Conservation (phyloP, 2,329 filamentous ascomycete genomes). For the Microcyclospora pomicola region DNA sequence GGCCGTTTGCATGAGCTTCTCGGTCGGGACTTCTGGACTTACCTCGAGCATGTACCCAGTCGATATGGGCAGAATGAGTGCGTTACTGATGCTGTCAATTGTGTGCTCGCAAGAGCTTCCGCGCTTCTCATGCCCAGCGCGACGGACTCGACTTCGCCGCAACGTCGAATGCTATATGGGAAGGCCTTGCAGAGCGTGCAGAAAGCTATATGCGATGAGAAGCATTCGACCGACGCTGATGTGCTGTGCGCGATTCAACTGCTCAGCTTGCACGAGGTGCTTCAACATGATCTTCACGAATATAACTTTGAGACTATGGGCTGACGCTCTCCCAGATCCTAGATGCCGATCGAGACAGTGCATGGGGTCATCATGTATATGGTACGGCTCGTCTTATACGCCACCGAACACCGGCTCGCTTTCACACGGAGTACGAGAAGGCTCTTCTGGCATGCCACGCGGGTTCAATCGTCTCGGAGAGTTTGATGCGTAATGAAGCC, state of each 20-base stretch:
- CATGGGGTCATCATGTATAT: conserved; percentile 23
- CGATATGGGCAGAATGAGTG: conserved; percentile 12
- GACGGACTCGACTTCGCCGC: not conserved
- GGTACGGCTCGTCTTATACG: conserved; percentile 21
- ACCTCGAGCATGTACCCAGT: conserved; percentile 13
- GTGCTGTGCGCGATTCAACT: conserved; percentile 13
- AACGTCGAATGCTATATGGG: conserved; percentile 8
- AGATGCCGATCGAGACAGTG: conserved; percentile 16
- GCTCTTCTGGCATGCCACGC: conserved; percentile 23
- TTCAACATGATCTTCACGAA: conserved; percentile 1
- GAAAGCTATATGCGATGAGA: conserved; percentile 7
- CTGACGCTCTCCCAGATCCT: conserved; percentile 12
- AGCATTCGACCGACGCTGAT: conserved; percentile 7
- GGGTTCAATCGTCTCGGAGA: conserved; percentile 19
- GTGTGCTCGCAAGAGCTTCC: conserved; percentile 12
- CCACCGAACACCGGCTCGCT: conserved; percentile 18
- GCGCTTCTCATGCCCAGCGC: conserved; percentile 6
- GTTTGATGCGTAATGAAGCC: conserved; percentile 10
- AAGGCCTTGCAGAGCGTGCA: conserved; percentile 12
- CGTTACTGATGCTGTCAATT: conserved; percentile 13
- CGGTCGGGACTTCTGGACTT: conserved; percentile 9
- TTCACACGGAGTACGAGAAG: conserved; percentile 24
- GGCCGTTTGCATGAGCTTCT: conserved; percentile 7
- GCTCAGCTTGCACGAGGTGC: conserved; percentile 14
- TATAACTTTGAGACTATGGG: not conserved